Percentiles rank a stretch among this genome's conserved stretches.
These are phyloP conservation scores for Coemansia linderi DNA, from an alignment of 371 early-diverging fungal genomes.

Conservation along the genomic window DNA sequence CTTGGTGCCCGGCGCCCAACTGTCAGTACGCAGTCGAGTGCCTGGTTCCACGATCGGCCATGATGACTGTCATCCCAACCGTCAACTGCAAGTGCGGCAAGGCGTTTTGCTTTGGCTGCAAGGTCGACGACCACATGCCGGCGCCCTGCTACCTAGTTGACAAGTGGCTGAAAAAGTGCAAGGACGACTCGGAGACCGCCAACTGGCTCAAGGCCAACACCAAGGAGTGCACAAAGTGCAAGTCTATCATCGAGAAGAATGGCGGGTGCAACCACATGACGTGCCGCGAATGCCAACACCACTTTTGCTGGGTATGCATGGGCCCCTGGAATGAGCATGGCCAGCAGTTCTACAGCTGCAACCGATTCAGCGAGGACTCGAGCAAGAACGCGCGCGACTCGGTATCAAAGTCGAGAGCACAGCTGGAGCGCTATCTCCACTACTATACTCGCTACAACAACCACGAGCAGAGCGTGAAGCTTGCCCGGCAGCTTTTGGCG, in stretches of 20 bases:
- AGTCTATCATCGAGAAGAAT: slow-evolving; percentile 95
- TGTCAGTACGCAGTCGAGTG: slow-evolving; percentile 95
- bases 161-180: slow-evolving; percentile 92
- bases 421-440: slow-evolving; percentile 93
- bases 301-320: slow-evolving; percentile 88
- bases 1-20: slow-evolving; percentile 96
- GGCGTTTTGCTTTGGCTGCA: slow-evolving; percentile 93
- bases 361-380: slow-evolving; percentile 85
- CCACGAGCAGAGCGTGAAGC: slow-evolving; percentile 92
- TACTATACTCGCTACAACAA: slow-evolving; percentile 97
- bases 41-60: slow-evolving; percentile 68
- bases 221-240: slow-evolving; percentile 94
- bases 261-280: slow-evolving; percentile 96
- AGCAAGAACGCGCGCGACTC: slow-evolving; percentile 79
- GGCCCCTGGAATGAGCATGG: slow-evolving; percentile 96
- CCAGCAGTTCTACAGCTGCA: slow-evolving; percentile 92
- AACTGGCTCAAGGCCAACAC: slow-evolving; percentile 97
- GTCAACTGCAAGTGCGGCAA: slow-evolving; percentile 82
- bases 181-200: slow-evolving; percentile 96
- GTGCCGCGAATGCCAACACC: slow-evolving; percentile 82
- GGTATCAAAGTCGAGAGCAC: slow-evolving; percentile 82
- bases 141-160: slow-evolving; percentile 84
- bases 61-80: slow-evolving; percentile 78
- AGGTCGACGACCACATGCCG: slow-evolving; percentile 88
- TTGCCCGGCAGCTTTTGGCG: slow-evolving; percentile 82